phyloP scores from a whole-genome alignment of 306 rosid genomes.

The Cucumis cinereus region DNA sequence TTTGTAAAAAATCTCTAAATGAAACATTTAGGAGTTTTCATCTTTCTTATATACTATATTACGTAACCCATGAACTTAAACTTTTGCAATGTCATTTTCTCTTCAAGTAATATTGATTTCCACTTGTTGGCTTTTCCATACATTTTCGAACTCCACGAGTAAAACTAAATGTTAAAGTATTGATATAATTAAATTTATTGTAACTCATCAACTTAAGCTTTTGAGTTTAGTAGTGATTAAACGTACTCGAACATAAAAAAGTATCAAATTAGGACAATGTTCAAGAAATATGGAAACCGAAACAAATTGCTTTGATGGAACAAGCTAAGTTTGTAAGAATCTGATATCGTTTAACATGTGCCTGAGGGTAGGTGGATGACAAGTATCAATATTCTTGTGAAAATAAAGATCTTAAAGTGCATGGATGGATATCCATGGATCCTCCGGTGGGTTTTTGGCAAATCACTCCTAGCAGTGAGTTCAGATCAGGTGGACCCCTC shows the following conservation, averaged over 20 bases:
- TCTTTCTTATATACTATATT: background rate
- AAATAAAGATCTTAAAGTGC: conserved; percentile 28
- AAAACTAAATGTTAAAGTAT: too few relatives aligned
- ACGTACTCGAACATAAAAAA: background rate
- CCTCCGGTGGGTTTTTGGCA: conserved; percentile 58
- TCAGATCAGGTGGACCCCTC: conserved; percentile 79
- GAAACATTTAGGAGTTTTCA: background rate
- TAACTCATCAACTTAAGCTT: too few relatives aligned
- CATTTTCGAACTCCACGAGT: too few relatives aligned
- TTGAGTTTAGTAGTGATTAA: too few relatives aligned
- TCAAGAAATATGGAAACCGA: background rate
- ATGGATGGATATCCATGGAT: conserved; percentile 32
- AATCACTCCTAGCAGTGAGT: conserved; percentile 66
- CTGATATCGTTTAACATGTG: background rate
- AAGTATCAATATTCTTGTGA: conserved; percentile 38
- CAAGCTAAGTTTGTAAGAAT: background rate
- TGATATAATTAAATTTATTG: too few relatives aligned
- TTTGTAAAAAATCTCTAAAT: background rate
- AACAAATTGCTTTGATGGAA: background rate
- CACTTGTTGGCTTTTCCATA: too few relatives aligned
- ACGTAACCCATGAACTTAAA: too few relatives aligned
- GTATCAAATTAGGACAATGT: background rate
- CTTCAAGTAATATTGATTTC: too few relatives aligned
- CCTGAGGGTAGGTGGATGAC: conserved; percentile 26
- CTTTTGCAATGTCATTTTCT: too few relatives aligned